phyloP scores from a whole-genome alignment of 768 basidiomycete genomes.

The Rhizopogon roseolus region DNA sequence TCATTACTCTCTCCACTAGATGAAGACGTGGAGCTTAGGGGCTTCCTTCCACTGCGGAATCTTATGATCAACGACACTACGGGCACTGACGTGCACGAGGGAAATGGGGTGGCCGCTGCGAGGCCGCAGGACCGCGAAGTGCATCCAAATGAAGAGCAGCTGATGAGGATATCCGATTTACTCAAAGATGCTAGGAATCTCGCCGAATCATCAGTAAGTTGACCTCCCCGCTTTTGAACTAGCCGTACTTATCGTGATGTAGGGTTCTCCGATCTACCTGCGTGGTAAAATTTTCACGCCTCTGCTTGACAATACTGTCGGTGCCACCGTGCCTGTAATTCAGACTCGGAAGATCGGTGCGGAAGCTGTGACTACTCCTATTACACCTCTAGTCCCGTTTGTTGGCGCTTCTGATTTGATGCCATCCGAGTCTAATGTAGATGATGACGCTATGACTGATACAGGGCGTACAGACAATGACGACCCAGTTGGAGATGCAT shows the following conservation, averaged over 20 bases:
- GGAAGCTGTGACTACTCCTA: neutral
- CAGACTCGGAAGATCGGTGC: neutral
- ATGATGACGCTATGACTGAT: constrained; percentile 63
- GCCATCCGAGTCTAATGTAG: constrained; percentile 21
- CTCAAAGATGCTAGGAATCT: constrained; percentile 65
- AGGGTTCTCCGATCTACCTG: constrained; percentile 22
- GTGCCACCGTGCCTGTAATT: neutral
- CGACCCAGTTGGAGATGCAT: constrained; percentile 72
- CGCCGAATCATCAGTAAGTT: constrained; percentile 50
- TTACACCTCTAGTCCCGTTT: neutral
- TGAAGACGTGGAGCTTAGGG: constrained; percentile 86
- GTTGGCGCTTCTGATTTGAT: neutral
- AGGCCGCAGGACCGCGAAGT: constrained; percentile 34
- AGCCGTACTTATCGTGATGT: constrained; percentile 8
- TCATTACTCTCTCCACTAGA: constrained; percentile 61
- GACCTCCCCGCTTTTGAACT: neutral
- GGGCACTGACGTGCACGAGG: constrained; percentile 7
- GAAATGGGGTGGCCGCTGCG: constrained; percentile 15
- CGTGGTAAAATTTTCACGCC: constrained; percentile 15
- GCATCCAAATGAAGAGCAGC: constrained; percentile 92
- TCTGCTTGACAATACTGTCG: neutral
- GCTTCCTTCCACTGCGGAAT: constrained; percentile 78
- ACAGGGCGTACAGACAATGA: constrained; percentile 72
- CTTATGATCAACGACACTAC: constrained; percentile 39
- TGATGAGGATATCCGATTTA: constrained; percentile 90